phyloP scores from a whole-genome alignment of 306 rosid species.

The Trifolium pratense region DNA sequence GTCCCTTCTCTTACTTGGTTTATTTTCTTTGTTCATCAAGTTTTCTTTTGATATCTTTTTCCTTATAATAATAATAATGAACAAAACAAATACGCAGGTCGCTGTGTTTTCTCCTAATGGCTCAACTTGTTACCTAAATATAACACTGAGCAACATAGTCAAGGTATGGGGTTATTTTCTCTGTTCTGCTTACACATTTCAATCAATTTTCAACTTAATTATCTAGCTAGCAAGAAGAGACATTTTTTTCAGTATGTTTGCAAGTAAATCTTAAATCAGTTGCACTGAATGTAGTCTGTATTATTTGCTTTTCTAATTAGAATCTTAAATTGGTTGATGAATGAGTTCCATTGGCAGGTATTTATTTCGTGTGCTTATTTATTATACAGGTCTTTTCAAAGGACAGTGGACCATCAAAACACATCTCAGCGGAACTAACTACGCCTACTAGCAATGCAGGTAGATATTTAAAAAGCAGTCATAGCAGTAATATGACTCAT shows the following conservation, averaged over 20 bases:
- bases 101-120: constrained; percentile 70
- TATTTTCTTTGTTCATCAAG: background rate
- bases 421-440: constrained; percentile 28
- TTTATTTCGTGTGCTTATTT: constrained; percentile 18
- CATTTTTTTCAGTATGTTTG: constrained; percentile 4
- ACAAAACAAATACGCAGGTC: constrained; percentile 51
- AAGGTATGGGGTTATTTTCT: constrained; percentile 55
- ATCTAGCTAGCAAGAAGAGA: background rate
- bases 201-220: background rate
- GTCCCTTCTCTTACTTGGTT: constrained; percentile 32
- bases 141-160: constrained; percentile 67
- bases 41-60: background rate
- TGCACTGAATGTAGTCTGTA: background rate
- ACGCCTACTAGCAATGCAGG: constrained; percentile 47
- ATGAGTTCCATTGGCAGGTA: constrained; percentile 12
- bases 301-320: constrained; percentile 2
- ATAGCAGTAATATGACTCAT: constrained; percentile 16
- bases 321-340: background rate
- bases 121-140: constrained; percentile 63
- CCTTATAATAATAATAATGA: background rate
- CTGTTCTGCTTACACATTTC: constrained; percentile 18
- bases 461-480: constrained; percentile 30
- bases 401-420: constrained; percentile 57
- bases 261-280: background rate
- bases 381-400: constrained; percentile 69